Conservation (phyloP, 768 basidiomycete genomes). For the Tricholoma flavovirens region DNA sequence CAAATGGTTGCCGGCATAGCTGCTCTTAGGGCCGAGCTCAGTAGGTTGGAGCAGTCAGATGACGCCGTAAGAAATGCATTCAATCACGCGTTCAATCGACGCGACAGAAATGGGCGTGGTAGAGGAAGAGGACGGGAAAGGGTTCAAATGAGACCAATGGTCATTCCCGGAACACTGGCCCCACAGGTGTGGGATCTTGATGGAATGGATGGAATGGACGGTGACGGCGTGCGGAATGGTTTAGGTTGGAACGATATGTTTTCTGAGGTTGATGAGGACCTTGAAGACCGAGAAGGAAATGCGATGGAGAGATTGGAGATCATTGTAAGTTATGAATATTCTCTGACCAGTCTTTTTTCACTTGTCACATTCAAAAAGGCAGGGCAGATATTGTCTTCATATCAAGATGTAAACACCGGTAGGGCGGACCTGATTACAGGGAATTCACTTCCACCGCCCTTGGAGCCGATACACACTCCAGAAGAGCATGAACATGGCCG, state of each 20-base stretch:
- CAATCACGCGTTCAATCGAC: background rate
- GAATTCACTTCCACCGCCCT: conserved; percentile 4
- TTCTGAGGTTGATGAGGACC: conserved; percentile 11
- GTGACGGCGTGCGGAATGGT: conserved; percentile 4
- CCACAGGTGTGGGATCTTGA: conserved; percentile 12
- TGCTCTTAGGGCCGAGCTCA: conserved; percentile 11
- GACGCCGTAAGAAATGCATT: background rate
- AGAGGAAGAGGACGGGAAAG: background rate
- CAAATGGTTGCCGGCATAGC: conserved; percentile 13
- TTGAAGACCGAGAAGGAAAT: conserved; percentile 15
- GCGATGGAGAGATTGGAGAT: conserved; percentile 25
- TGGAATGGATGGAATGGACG: conserved; percentile 6
- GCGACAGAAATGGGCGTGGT: background rate
- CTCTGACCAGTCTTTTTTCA: background rate
- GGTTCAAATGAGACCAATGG: background rate
- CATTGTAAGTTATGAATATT: conserved; percentile 20
- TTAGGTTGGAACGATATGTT: conserved; percentile 14
- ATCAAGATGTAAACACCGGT: conserved; percentile 1
- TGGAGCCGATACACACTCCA: conserved; percentile 7
- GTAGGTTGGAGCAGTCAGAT: conserved; percentile 2
- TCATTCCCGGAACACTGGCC: conserved; percentile 6
- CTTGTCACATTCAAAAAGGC: conserved; percentile 19
- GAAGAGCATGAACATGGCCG: background rate
- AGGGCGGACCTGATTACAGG: background rate
- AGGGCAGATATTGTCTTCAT: conserved; percentile 28